Percentiles rank a stretch among this genome's conserved stretches.
Evolutionary conservation across 768 basidiomycete species (phyloP).

Genomic region (Lentinula aciculospora): DNA sequence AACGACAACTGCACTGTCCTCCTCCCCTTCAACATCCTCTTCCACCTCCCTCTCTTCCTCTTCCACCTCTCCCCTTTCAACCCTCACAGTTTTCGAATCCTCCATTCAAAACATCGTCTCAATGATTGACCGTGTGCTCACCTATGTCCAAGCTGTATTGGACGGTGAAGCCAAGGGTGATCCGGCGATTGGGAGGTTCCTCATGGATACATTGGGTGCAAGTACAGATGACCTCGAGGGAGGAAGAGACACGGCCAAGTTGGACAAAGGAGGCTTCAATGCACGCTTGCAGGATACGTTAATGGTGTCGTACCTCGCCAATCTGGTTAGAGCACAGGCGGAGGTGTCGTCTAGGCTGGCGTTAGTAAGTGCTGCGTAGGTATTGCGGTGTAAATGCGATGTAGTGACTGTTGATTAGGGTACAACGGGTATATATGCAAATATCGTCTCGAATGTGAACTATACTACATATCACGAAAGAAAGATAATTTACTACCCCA

Average conservation of each 20-base stretch:
- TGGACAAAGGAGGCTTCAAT: conserved; percentile 55
- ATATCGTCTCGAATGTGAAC: no score
- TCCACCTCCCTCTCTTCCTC: conserved; percentile 27
- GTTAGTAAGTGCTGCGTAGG: conserved; percentile 26
- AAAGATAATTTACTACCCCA: no score
- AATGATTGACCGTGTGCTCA: conserved; percentile 82
- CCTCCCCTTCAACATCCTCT: no score
- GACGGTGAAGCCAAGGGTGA: conserved; percentile 76
- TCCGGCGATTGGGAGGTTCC: conserved; percentile 81
- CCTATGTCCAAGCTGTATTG: conserved; percentile 78
- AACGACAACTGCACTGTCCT: conserved; percentile 37
- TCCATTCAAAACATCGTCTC: conserved; percentile 63
- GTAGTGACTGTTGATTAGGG: no score
- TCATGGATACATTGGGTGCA: conserved; percentile 83
- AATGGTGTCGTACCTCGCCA: conserved; percentile 93
- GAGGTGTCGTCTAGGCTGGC: conserved; percentile 88
- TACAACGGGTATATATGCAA: no score
- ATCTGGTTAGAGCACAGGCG: conserved; percentile 89
- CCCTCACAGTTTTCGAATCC: conserved; percentile 76
- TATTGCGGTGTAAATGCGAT: no score
- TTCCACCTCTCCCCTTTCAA: conserved; percentile 31
- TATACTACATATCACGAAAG: no score
- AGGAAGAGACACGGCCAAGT: no score
- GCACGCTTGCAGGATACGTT: conserved; percentile 83
- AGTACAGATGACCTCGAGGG: conserved; percentile 57